Conservation (phyloP, 192 early-diverging fungal species). For the Linnemannia hyalina region DNA sequence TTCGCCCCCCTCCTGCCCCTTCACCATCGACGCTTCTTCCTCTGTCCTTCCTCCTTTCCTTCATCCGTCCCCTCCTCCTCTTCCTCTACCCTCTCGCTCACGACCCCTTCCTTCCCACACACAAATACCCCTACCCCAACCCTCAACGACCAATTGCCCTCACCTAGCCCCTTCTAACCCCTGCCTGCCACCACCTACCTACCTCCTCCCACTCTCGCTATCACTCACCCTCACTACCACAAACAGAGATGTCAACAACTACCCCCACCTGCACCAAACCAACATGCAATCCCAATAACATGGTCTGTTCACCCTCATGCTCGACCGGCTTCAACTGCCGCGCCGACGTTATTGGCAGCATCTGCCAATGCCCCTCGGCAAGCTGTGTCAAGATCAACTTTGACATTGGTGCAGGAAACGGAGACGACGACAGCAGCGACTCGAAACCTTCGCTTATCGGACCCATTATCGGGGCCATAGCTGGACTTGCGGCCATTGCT, state of each 20-base stretch:
- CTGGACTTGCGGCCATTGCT: slow-evolving; percentile 18
- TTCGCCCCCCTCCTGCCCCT: neutral
- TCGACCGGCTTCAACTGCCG: slow-evolving; percentile 14
- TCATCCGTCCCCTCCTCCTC: neutral
- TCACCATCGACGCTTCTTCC: neutral
- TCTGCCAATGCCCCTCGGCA: slow-evolving; percentile 31
- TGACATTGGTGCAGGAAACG: slow-evolving; percentile 24
- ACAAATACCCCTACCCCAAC: neutral
- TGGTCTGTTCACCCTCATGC: slow-evolving; percentile 18
- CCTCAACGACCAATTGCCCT: neutral
- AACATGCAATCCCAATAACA: slow-evolving; percentile 3
- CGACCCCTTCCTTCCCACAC: slow-evolving; percentile 6
- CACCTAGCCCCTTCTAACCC: neutral
- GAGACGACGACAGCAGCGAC: neutral
- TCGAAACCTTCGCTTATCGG: slow-evolving; percentile 15
- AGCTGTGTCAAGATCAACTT: slow-evolving; percentile 23
- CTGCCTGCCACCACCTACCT: neutral
- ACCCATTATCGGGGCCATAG: slow-evolving; percentile 32
- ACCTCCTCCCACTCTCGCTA: neutral
- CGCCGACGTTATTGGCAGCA: slow-evolving; percentile 9
- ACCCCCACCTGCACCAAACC: slow-evolving; percentile 14
- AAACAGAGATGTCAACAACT: neutral
- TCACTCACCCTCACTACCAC: neutral
- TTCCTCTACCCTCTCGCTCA: slow-evolving; percentile 6
- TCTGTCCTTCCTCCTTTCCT: neutral